Base-by-base conservation (phyloP, 495 filamentous ascomycete species). In the Aspergillus kassunensis region DNA sequence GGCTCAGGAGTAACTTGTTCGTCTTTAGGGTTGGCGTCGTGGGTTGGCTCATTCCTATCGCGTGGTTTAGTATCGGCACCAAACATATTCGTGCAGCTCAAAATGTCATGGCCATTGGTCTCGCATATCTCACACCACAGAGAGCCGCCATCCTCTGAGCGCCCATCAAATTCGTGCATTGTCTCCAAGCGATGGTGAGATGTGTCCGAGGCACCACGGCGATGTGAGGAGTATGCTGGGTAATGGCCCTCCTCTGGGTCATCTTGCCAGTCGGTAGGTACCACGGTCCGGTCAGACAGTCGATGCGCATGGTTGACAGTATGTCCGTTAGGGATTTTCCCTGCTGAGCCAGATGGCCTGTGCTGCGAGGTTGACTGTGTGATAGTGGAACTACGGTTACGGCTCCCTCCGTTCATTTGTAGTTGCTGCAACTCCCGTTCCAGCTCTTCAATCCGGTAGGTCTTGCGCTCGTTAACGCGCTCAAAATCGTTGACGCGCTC, bases 71-170 rank as follows among this genome's bases (percentile, higher is more conserved):
- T 61, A 4, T 66, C 70, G 20, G 72, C 62, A 10, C 71, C 82
- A 62, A 91, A 90, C 82, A 95, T 90, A 62, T 85, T 93, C 27
- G 89, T 89, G 73, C 92, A 97, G 16, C 84, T 93, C 30, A 97
- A 70, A 54, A 97, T 95, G 56, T 97, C 92, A 58, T 97, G 92
- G 13, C 92, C 92, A n/a, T 79, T 76, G 2, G 86, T 88, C 68
- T 97, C 92, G 67, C 92, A 96, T 43, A 97, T 91, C 70, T 97
- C 92, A 71, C 92, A 97, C 89, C 91, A 96, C 51, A 91, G 77
- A 49, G 84, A 84, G 55, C 73, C 79, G 62, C 87, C 90, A 36
- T 86, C 87, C 42, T 83, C 80, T 11, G 87, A 88, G 43, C 85
- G 83, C 19, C 77, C 72, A 58, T 91, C 89, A 49, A 83, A 86